phyloP scores from a whole-genome alignment of 2,329 filamentous ascomycete genomes.

The Sarocladium kiliense region DNA sequence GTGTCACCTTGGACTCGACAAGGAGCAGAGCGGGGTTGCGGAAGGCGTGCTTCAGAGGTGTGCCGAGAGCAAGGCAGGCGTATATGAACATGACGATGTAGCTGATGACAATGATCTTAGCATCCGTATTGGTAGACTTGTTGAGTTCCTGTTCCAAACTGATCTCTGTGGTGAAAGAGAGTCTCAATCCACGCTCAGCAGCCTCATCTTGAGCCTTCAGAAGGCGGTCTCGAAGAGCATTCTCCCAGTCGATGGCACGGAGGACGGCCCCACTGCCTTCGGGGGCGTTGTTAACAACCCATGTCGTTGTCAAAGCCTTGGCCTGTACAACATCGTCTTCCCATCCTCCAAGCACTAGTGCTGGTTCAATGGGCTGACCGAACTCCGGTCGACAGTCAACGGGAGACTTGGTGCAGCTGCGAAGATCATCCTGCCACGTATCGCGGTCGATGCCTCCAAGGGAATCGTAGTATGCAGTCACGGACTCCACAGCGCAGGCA shows the following conservation, averaged over 20 bases:
- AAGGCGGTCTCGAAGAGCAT: constrained; percentile 67
- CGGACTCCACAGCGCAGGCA: constrained; percentile 86
- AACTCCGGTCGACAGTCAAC: constrained; percentile 85
- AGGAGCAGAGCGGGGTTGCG: constrained; percentile 78
- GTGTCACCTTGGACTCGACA: constrained; percentile 93
- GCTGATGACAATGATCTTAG: constrained; percentile 92
- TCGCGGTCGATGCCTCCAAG: constrained; percentile 34
- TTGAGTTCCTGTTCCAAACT: constrained; percentile 94
- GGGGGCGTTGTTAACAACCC: constrained; percentile 84
- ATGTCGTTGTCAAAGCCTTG: constrained; percentile 79
- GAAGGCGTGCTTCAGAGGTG: constrained; percentile 72
- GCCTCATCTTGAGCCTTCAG: constrained; percentile 80
- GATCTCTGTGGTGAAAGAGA: constrained; percentile 94
- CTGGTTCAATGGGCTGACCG: constrained; percentile 79
- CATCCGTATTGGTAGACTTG: constrained; percentile 97
- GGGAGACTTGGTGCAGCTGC: constrained; percentile 71
- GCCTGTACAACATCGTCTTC: constrained; percentile 62
- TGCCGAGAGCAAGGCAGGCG: constrained; percentile 86
- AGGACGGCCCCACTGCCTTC: constrained; percentile 67
- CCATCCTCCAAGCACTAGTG: constrained; percentile 81
- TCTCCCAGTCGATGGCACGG: constrained; percentile 85
- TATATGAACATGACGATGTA: constrained; percentile 99
- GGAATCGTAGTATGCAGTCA: constrained; percentile 67
- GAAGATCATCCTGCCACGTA: constrained; percentile 68
- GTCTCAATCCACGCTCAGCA: constrained; percentile 65